phyloP scores from a whole-genome alignment of 2,329 filamentous ascomycete genomes.

The Aspergillus glaucus region DNA sequence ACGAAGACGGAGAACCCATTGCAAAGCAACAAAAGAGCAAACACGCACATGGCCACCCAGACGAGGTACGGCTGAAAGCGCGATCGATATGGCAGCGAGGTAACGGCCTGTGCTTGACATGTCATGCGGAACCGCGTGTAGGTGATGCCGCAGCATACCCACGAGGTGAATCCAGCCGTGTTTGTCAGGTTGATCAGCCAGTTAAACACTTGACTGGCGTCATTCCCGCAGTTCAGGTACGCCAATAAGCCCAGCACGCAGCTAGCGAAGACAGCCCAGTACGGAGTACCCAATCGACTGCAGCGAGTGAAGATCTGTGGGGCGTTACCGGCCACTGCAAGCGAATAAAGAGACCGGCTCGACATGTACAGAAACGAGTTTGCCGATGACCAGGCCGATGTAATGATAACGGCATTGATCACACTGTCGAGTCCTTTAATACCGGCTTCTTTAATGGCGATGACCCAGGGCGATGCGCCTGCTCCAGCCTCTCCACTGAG shows the following conservation, averaged over 20 bases:
- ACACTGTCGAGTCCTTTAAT: slow-evolving; percentile 62
- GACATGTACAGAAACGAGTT: slow-evolving; percentile 57
- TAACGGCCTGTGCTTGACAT: slow-evolving; percentile 32
- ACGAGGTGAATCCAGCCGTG: slow-evolving; percentile 60
- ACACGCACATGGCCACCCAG: neutral
- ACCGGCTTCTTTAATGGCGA: slow-evolving; percentile 61
- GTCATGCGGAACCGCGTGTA: slow-evolving; percentile 53
- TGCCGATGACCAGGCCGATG: slow-evolving; percentile 61
- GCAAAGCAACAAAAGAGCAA: slow-evolving; percentile 1
- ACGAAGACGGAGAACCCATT: slow-evolving; percentile 30
- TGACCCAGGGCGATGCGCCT: slow-evolving; percentile 55
- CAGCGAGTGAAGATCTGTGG: slow-evolving; percentile 36
- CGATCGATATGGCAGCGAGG: slow-evolving; percentile 43
- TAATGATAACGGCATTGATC: slow-evolving; percentile 69
- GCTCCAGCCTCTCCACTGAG: slow-evolving; percentile 26
- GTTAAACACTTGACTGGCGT: slow-evolving; percentile 48
- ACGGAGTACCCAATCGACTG: slow-evolving; percentile 48
- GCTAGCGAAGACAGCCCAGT: slow-evolving; percentile 39
- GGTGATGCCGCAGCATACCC: slow-evolving; percentile 57
- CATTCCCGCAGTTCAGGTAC: slow-evolving; percentile 7
- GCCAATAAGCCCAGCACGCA: slow-evolving; percentile 31
- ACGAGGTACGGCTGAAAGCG: slow-evolving; percentile 49
- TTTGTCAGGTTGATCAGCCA: slow-evolving; percentile 64
- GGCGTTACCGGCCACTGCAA: slow-evolving; percentile 39
- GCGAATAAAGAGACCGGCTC: slow-evolving; percentile 45